Percentiles rank a stretch among this genome's conserved stretches.
Evolutionary conservation across 1,139 yeast species (phyloP).

Genomic region (Saccharomycopsis phalli): DNA sequence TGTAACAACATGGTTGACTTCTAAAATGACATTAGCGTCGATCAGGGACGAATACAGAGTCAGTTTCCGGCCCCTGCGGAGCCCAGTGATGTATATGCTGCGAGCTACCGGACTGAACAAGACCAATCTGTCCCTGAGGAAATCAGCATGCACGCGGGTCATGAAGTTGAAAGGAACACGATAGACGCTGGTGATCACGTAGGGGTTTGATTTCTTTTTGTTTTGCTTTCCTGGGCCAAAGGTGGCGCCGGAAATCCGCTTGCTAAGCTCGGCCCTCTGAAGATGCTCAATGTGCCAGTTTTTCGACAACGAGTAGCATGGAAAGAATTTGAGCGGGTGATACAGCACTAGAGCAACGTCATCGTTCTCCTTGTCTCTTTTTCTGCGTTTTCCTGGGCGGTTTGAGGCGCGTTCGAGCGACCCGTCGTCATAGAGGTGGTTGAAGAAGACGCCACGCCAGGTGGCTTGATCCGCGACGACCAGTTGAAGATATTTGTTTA

Average conservation of each 20-base stretch:
- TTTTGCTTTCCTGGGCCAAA: no score
- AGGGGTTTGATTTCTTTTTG: constrained; percentile 7
- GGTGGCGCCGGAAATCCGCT: no score
- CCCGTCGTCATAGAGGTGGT: constrained; percentile 5
- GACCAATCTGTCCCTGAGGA: constrained; percentile 11
- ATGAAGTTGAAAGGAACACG: constrained; percentile 10
- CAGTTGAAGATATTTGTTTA: constrained; percentile 12
- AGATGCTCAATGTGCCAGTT: constrained; percentile 16
- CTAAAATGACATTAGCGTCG: not conserved
- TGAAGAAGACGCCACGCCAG: constrained; percentile 15
- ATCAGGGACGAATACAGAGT: constrained; percentile 4
- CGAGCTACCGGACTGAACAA: constrained; percentile 8
- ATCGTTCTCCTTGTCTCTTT: not conserved
- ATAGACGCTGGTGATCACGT: constrained; percentile 10
- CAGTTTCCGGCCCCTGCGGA: constrained; percentile 14
- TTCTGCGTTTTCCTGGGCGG: constrained; percentile 17
- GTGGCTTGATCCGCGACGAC: constrained; percentile 13
- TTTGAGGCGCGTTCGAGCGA: not conserved
- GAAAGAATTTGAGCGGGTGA: no score
- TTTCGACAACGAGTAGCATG: constrained; percentile 5
- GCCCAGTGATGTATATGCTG: constrained; percentile 6
- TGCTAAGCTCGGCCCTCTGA: constrained; percentile 9
- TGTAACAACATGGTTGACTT: not conserved
- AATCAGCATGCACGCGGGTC: constrained; percentile 12
- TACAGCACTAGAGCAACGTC: not conserved